Evolutionary conservation across 257 asterid genomes (phyloP).

Genomic region (Solanum infundibuliforme): DNA sequence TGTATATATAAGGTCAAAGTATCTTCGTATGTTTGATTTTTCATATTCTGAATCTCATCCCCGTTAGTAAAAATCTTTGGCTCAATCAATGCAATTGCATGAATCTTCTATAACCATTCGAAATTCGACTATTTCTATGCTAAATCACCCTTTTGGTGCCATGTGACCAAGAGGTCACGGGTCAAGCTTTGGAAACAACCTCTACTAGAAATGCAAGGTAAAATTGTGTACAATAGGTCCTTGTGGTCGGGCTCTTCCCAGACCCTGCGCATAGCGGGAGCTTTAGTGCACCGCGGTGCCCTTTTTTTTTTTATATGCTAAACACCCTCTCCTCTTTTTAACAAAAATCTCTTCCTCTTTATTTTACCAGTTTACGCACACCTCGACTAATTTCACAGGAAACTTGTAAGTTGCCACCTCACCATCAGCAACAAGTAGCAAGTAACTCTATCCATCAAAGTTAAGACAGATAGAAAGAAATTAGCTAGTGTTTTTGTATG

Average conservation of each 20-base stretch:
- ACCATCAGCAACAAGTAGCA: neutral
- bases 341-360: neutral
- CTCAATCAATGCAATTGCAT: neutral
- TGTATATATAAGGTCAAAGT: neutral
- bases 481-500: too few relatives aligned
- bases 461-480: too few relatives aligned
- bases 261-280: neutral
- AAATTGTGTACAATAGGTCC: neutral
- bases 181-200: neutral
- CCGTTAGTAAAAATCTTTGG: neutral
- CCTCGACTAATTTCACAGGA: neutral
- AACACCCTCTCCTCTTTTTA: neutral
- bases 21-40: neutral
- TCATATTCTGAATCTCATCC: neutral
- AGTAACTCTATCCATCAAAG: neutral
- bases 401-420: too few relatives aligned
- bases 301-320: neutral
- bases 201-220: too few relatives aligned
- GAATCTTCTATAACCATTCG: neutral
- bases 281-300: neutral
- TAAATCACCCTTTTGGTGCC: accelerated
- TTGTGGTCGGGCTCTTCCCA: neutral
- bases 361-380: neutral
- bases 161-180: neutral
- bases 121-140: neutral